Base-by-base conservation (phyloP, 371 early-diverging fungal species). In the Mortierella sp. region DNA sequence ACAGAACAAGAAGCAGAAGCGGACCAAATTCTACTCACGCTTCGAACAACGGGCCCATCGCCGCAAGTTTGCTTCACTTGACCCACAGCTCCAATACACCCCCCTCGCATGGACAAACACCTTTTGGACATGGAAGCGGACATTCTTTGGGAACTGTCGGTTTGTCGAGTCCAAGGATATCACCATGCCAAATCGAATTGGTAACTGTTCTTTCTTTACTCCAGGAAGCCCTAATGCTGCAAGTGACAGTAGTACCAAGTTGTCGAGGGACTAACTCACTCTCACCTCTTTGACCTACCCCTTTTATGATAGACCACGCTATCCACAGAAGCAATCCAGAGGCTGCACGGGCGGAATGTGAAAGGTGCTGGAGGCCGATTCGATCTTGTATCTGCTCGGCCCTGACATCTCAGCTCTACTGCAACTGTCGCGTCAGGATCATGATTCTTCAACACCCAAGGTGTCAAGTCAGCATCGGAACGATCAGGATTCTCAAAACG, bases 381-480 rank as follows among this genome's bases (percentile, higher is more conserved):
- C 71, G 75, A 10, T 77, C 80, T 1, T 85, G 85, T 37, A 76
- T 85, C 24, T 85, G 85, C 68, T 77, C 80, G 4, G 74, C 85
- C 2, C 66, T 85, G 34, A 67, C 85, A n/a, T 0, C 68, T n/a
- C 75, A 69, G 5, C 77, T 72, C 22, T 85, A 79, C 66, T 85
- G 85, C 68, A 85, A 85, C n/a, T 85, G 85, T 24, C 71, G 80
- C 13, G 78, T 74, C 6, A 71, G 85, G 34, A 74, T 85, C 40
- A 71, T 85, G 85, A 80, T 85, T 31, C 64, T 85, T 4, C 85
- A 85, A 73, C 80, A 85, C 40, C 80, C 85, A 34, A 74, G 77
- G 68, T 85, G 85, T 39, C 85, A 85, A 61, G 85, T 85, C 48
- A 85, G 80, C 53, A 85, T 85, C 48, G 85, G 85, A 3, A 85